Evolutionary conservation across 768 basidiomycete genomes (phyloP).

Genomic region (Lactarius deliciosus): DNA sequence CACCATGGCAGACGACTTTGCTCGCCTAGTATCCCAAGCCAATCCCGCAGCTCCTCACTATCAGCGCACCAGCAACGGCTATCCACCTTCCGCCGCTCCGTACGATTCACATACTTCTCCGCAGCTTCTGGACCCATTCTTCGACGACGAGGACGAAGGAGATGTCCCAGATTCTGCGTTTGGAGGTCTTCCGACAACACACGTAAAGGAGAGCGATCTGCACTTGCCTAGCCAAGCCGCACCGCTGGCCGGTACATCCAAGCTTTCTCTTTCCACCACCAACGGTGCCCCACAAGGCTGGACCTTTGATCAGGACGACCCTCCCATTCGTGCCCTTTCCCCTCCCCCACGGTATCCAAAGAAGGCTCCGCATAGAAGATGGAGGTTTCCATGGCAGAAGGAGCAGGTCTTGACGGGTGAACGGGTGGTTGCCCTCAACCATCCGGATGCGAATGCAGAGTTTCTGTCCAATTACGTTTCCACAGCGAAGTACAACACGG

Average conservation of each 20-base stretch:
- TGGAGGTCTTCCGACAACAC: constrained; percentile 46
- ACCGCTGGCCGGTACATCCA: constrained; percentile 58
- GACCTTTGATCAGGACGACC: constrained; percentile 70
- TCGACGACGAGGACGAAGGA: constrained; percentile 77
- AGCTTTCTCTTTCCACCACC: constrained; percentile 42
- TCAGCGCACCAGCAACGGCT: constrained; percentile 54
- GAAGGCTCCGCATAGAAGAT: constrained; percentile 42
- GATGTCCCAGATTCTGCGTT: constrained; percentile 69
- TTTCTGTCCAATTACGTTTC: constrained; percentile 83
- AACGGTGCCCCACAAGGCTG: constrained; percentile 62
- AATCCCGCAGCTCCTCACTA: constrained; percentile 61
- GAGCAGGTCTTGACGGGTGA: constrained; percentile 65
- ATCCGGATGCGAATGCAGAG: constrained; percentile 60
- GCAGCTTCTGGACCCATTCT: constrained; percentile 77
- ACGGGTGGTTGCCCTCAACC: constrained; percentile 81
- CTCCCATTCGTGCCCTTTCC: constrained; percentile 24
- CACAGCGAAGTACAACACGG: constrained; percentile 92
- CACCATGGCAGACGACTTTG: constrained; percentile 69
- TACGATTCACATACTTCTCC: constrained; percentile 42
- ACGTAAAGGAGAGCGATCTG: constrained; percentile 49
- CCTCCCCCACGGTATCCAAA: background rate
- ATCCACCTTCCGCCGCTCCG: constrained; percentile 54
- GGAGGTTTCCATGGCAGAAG: constrained; percentile 87
- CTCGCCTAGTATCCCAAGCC: constrained; percentile 66
- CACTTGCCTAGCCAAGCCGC: constrained; percentile 60